Evolutionary conservation across 2,329 filamentous ascomycete genomes (phyloP).

Genomic region (Trichoderma sp.): DNA sequence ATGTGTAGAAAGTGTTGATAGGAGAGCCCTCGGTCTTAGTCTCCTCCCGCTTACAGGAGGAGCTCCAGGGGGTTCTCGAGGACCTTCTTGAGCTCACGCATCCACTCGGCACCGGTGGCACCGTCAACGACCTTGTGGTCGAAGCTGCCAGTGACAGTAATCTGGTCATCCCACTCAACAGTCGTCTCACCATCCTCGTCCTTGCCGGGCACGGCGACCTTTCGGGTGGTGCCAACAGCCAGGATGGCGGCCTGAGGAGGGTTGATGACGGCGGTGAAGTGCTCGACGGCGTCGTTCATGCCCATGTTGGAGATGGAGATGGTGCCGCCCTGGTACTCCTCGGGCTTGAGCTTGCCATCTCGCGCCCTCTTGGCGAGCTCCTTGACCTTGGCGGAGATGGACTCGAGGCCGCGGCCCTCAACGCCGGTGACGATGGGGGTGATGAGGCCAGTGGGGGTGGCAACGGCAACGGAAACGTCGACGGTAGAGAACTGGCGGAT

Average conservation of each 20-base stretch:
- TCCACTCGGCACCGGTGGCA: constrained; percentile 94
- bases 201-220: constrained; percentile 88
- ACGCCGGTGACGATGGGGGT: constrained; percentile 95
- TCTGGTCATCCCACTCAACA: constrained; percentile 95
- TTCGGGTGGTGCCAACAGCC: constrained; percentile 90
- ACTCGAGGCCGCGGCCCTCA: constrained; percentile 80
- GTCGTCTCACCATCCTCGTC: constrained; percentile 74
- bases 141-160: constrained; percentile 91
- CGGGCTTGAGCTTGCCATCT: constrained; percentile 97
- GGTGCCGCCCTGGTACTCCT: constrained; percentile 98
- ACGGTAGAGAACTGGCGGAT: constrained; percentile 93
- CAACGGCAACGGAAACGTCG: constrained; percentile 93
- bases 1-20: constrained; percentile 3
- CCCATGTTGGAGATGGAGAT: constrained; percentile 99
- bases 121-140: constrained; percentile 99
- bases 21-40: background rate
- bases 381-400: constrained; percentile 88
- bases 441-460: constrained; percentile 91
- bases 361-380: constrained; percentile 94
- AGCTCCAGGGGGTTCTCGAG: constrained; percentile 97
- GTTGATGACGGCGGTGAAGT: constrained; percentile 99
- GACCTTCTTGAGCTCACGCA: constrained; percentile 95
- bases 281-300: constrained; percentile 95
- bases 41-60: constrained; percentile 65
- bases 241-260: constrained; percentile 95